phyloP scores from a whole-genome alignment of 1,284 basidiomycete species.

The Violaceomyces palustris region DNA sequence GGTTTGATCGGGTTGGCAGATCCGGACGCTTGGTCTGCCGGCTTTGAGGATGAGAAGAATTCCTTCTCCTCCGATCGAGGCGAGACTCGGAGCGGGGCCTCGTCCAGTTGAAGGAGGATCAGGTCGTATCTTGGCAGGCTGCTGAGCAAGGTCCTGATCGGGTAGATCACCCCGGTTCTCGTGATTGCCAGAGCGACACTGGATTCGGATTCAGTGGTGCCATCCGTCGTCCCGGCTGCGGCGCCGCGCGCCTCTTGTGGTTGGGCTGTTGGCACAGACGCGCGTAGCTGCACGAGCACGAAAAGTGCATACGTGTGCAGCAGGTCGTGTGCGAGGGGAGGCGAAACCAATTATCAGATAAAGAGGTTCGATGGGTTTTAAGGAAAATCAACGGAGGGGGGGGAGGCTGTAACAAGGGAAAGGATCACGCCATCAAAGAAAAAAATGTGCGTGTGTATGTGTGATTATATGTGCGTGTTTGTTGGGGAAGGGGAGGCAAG shows the following conservation, averaged over 20 bases:
- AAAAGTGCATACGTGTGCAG: no score
- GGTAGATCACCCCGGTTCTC: constrained; percentile 54
- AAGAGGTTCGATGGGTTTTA: no score
- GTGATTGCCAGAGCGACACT: constrained; percentile 52
- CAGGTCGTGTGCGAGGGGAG: no score
- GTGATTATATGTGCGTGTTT: no score
- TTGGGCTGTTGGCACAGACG: constrained; percentile 38
- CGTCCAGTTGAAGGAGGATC: constrained; percentile 49
- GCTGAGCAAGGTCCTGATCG: constrained; percentile 59
- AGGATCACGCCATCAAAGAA: no score
- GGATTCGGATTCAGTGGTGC: neutral
- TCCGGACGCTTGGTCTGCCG: no score
- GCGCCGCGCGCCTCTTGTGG: constrained; percentile 19
- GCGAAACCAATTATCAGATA: no score
- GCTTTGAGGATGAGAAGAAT: constrained; percentile 57
- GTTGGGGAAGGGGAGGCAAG: no score
- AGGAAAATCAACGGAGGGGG: no score
- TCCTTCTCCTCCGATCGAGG: neutral
- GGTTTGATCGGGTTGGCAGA: no score
- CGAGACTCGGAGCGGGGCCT: constrained; percentile 22
- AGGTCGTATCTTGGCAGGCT: constrained; percentile 64
- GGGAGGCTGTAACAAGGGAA: no score
- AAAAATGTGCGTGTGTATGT: no score
- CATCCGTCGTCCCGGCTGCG: constrained; percentile 8
- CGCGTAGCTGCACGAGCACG: constrained; percentile 48